Conservation (phyloP, 495 filamentous ascomycete genomes). For the Astrocystis sublimbata region DNA sequence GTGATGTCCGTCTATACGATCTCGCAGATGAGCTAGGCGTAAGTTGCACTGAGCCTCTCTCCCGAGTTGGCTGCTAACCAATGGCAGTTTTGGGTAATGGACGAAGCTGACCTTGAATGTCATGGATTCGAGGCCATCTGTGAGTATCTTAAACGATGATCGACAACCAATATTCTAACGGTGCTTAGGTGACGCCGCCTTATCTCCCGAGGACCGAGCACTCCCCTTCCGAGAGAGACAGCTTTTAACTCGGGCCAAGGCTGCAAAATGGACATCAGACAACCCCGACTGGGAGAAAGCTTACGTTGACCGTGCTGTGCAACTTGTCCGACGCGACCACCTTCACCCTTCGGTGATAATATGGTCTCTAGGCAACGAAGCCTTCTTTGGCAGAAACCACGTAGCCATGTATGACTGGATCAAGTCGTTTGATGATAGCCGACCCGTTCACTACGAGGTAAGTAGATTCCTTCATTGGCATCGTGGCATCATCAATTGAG, state of each 20-base stretch:
- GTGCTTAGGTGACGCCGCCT: constrained; percentile 25
- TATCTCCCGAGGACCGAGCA: constrained; percentile 26
- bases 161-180: not conserved
- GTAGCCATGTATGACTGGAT: constrained; percentile 63
- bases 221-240: constrained; percentile 47
- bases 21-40: constrained; percentile 65
- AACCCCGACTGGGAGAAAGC: constrained; percentile 64
- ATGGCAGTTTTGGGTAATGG: constrained; percentile 61
- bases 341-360: constrained; percentile 67
- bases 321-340: constrained; percentile 66
- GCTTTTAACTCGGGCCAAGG: constrained; percentile 49
- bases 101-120: constrained; percentile 71
- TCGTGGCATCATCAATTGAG: too few relatives aligned
- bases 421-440: constrained; percentile 54
- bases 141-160: constrained; percentile 18
- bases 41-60: not conserved
- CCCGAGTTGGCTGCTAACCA: not conserved
- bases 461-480: too few relatives aligned
- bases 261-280: constrained; percentile 60
- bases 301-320: constrained; percentile 64
- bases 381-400: constrained; percentile 66
- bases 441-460: constrained; percentile 69
- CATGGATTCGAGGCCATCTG: constrained; percentile 61
- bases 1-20: constrained; percentile 58
- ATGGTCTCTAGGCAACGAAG: constrained; percentile 71